These are phyloP conservation scores for Physcomitrellopsis africana DNA, from an alignment of 225 moss, liverwort and hornwort species.

Conservation along the genomic window DNA sequence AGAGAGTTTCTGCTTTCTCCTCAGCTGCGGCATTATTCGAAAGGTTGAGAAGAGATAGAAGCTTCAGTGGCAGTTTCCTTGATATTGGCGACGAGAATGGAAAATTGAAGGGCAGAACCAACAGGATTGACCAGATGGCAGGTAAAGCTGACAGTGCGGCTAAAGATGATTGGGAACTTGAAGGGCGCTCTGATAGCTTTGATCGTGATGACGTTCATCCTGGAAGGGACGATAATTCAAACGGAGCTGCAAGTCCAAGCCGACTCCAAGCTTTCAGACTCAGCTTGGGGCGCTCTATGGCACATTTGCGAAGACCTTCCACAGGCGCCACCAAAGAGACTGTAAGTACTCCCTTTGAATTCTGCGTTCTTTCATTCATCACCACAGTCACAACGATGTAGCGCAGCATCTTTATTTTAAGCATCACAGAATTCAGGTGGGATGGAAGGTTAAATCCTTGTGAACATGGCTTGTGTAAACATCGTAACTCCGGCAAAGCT, in stretches of 20 bases:
- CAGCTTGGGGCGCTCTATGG: slow-evolving; percentile 69
- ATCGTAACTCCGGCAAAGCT: neutral
- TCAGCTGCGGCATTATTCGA: slow-evolving; percentile 88
- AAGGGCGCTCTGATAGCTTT: slow-evolving; percentile 43
- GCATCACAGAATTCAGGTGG: neutral
- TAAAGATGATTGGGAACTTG: slow-evolving; percentile 44
- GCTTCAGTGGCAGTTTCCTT: slow-evolving; percentile 46
- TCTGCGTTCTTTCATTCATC: neutral
- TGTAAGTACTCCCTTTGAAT: slow-evolving; percentile 36
- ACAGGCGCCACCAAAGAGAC: slow-evolving; percentile 49
- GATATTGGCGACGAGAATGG: slow-evolving; percentile 62
- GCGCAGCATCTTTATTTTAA: neutral
- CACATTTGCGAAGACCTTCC: slow-evolving; percentile 65
- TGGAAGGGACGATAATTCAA: slow-evolving; percentile 41
- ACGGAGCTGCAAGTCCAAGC: slow-evolving; percentile 57
- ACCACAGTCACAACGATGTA: neutral
- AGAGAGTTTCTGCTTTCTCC: slow-evolving; percentile 72
- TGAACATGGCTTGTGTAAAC: neutral
- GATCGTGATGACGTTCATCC: slow-evolving; percentile 52
- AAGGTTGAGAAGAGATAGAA: slow-evolving; percentile 71
- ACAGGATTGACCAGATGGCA: slow-evolving; percentile 46
- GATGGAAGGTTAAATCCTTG: neutral
- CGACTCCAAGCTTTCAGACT: slow-evolving; percentile 57
- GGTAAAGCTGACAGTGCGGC: slow-evolving; percentile 48
- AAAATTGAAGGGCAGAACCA: slow-evolving; percentile 54